Evolutionary conservation across 1,284 basidiomycete genomes (phyloP).

Genomic region (Ceratobasidium papillatum): DNA sequence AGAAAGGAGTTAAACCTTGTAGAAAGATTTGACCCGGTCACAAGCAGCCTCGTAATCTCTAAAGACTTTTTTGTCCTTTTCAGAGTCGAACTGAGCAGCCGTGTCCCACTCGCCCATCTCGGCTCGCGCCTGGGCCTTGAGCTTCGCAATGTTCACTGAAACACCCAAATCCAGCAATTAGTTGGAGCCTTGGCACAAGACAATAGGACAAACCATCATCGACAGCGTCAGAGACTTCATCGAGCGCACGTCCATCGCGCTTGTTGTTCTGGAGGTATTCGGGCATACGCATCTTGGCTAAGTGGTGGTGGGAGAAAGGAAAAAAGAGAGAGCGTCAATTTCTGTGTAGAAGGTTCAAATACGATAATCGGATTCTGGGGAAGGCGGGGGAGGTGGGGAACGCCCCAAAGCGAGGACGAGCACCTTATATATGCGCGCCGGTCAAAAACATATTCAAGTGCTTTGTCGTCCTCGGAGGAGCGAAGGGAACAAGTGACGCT

Average conservation of each 20-base stretch:
- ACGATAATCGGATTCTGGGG: conserved; percentile 23
- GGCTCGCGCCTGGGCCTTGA: conserved; percentile 44
- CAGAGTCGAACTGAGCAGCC: conserved; percentile 70
- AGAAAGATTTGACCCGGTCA: conserved; percentile 87
- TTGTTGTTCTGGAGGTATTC: conserved; percentile 27
- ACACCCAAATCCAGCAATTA: not conserved
- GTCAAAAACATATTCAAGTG: not conserved
- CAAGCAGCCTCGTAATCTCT: conserved; percentile 66
- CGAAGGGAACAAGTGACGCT: conserved; percentile 14
- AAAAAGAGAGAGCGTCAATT: conserved; percentile 2
- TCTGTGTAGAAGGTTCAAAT: conserved; percentile 11
- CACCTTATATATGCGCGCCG: conserved; percentile 27
- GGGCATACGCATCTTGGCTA: conserved; percentile 36
- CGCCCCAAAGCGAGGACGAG: not conserved
- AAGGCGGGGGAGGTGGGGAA: conserved; percentile 26
- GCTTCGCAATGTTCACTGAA: conserved; percentile 51
- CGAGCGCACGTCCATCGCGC: conserved; percentile 58
- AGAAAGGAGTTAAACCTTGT: conserved; percentile 58
- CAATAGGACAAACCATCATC: conserved; percentile 65
- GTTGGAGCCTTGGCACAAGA: not conserved
- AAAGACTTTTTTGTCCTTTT: conserved; percentile 75
- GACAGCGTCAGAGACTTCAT: conserved; percentile 75
- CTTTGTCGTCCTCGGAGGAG: conserved; percentile 6
- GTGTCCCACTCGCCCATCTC: conserved; percentile 60
- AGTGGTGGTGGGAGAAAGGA: conserved; percentile 11